Evolutionary conservation across 352 stramenopile species (phyloP).

Genomic region (Thalassiosira hispida): DNA sequence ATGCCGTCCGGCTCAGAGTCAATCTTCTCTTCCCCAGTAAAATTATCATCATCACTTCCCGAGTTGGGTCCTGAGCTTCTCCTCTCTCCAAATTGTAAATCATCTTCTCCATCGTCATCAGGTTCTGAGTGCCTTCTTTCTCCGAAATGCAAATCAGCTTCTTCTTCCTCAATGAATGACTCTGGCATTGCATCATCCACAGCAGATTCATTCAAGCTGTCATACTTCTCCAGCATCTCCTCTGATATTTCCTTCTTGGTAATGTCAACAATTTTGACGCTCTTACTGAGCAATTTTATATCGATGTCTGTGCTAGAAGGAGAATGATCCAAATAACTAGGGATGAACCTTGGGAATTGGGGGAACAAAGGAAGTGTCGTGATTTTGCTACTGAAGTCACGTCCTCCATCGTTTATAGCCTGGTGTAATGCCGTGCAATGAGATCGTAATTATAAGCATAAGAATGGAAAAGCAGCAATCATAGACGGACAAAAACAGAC

Average conservation of each 20-base stretch:
- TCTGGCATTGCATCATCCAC: slow-evolving; percentile 20
- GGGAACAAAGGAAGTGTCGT: slow-evolving; percentile 75
- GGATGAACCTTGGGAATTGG: slow-evolving; percentile 83
- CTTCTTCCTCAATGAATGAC: slow-evolving; percentile 44
- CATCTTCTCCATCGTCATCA: slow-evolving; percentile 36
- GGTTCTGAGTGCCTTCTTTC: slow-evolving; percentile 9
- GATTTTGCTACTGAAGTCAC: slow-evolving; percentile 79
- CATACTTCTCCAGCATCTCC: slow-evolving; percentile 58
- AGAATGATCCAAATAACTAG: slow-evolving; percentile 83
- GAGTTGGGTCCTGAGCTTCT: too few species aligned
- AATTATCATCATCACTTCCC: too few species aligned
- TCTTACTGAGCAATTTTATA: slow-evolving; percentile 54
- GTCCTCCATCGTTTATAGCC: slow-evolving; percentile 66
- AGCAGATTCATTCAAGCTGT: slow-evolving; percentile 45
- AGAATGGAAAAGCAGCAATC: not conserved
- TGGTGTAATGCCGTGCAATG: not conserved
- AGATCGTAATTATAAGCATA: too few species aligned
- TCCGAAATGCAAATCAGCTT: slow-evolving; percentile 44
- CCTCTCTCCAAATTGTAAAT: slow-evolving; percentile 35
- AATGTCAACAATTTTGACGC: slow-evolving; percentile 84
- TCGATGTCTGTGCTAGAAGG: slow-evolving; percentile 47
- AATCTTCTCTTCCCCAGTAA: slow-evolving; percentile 24
- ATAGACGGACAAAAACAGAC: slow-evolving; percentile 7
- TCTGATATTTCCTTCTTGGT: slow-evolving; percentile 84
- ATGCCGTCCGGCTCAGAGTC: slow-evolving; percentile 15